Evolutionary conservation across 352 stramenopile genomes (phyloP).

Genomic region (Plasmopara halstedii): DNA sequence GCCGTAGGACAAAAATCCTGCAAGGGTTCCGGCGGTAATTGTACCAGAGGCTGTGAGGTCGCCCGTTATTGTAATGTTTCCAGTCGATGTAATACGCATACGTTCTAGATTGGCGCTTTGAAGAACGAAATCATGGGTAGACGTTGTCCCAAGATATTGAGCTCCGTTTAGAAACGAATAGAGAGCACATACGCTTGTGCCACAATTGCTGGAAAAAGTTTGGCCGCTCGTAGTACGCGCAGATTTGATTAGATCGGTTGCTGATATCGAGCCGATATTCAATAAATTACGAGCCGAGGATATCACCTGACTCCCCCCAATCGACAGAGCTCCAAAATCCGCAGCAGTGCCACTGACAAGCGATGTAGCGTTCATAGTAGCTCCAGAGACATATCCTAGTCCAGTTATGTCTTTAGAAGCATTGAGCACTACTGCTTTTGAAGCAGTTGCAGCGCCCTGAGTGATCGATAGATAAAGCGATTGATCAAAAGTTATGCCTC

Average conservation of each 20-base stretch:
- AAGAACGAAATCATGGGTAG: no score
- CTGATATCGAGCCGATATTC: not conserved
- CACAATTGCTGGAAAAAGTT: no score
- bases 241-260: not conserved
- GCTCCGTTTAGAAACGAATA: not conserved
- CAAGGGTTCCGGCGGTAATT: not conserved
- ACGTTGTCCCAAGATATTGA: not conserved
- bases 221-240: not conserved
- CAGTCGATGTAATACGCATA: no score
- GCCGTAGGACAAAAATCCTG: not conserved
- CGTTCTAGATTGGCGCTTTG: no score
- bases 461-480: not conserved
- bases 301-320: not conserved
- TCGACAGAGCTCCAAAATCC: not conserved
- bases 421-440: not conserved
- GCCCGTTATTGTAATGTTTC: no score
- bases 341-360: not conserved
- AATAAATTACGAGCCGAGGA: not conserved
- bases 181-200: no score
- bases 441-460: not conserved
- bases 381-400: not conserved
- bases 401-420: not conserved
- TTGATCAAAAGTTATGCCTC: not conserved
- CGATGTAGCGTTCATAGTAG: not conserved
- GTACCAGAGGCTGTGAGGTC: not conserved